These are phyloP conservation scores for Floccularia luteovirens DNA, from an alignment of 768 basidiomycete species.

Conservation along the genomic window DNA sequence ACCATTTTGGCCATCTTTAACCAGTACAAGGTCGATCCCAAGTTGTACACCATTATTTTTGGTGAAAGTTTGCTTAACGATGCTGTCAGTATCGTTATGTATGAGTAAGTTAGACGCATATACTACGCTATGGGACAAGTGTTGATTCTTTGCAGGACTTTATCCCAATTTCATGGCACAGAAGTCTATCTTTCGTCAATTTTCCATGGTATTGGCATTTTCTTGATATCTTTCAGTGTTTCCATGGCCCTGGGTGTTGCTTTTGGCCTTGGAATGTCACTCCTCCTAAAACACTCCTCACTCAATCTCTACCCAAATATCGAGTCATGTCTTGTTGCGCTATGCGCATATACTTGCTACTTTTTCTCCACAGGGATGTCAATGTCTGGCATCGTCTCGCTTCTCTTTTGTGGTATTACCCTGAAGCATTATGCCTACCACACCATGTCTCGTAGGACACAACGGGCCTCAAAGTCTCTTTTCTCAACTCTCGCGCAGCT, in stretches of 20 bases:
- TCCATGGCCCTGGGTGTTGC: slow-evolving; percentile 91
- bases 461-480: slow-evolving; percentile 91
- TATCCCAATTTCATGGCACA: slow-evolving; percentile 85
- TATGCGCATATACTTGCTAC: slow-evolving; percentile 94
- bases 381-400: slow-evolving; percentile 95
- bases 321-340: slow-evolving; percentile 92
- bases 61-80: slow-evolving; percentile 96
- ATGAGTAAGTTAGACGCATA: slow-evolving; percentile 63
- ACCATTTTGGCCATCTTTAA: slow-evolving; percentile 98
- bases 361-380: slow-evolving; percentile 96
- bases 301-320: slow-evolving; percentile 84
- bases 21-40: slow-evolving; percentile 97
- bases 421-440: slow-evolving; percentile 99
- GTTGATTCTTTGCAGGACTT: slow-evolving; percentile 46
- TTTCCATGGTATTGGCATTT: slow-evolving; percentile 96
- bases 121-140: neutral
- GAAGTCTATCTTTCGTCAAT: slow-evolving; percentile 84
- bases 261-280: slow-evolving; percentile 86
- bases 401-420: slow-evolving; percentile 98
- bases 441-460: slow-evolving; percentile 95
- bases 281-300: slow-evolving; percentile 91
- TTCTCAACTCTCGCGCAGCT: slow-evolving; percentile 92
- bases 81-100: slow-evolving; percentile 99
- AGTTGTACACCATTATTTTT: slow-evolving; percentile 95
- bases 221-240: slow-evolving; percentile 89